Base-by-base conservation (phyloP, 805 yeast species). In the Lipomyces oligophaga region DNA sequence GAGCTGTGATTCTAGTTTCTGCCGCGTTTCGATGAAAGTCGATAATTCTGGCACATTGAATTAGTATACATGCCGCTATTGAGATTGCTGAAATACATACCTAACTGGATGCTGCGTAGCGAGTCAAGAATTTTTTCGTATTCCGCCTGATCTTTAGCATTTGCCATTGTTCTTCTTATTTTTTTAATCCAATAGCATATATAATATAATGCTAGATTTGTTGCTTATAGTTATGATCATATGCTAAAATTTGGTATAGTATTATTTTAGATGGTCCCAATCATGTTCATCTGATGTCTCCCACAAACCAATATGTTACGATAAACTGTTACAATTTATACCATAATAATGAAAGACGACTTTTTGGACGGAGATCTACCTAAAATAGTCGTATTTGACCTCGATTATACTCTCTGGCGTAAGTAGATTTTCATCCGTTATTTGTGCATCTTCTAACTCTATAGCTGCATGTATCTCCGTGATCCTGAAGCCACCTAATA, bases 1-100 rank as follows among this genome's bases (percentile, higher is more conserved):
- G 58, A 73, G 78, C 67, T 93, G 99, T 1, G 97, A 85, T 63
- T 93, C 99, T 37, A 93, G 75, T 61, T 81, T 78, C 57, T 90
- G 95, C 60, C 97, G 80, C 10, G 87, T 79, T 4, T 77, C 70
- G 30, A 88, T 73, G 34, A 79, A 69, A 41, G 78, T 83, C 33
- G 64, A 60, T 41, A 68, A 55, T 5, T 64, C 71, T 59, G 35
- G 1, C 18, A 35, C 7, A 11, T 35, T 34, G 34, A 22, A 25
- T 46, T 19, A 41, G 31, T 8, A 33, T 30, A 6, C 5, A 15
- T 13, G 11, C n/a, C n/a, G n/a, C n/a, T n/a, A 13, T 13, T 10
- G 10, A 10, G 30, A 13, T 27, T 27, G 30, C 11, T 13, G 13
- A 13, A 8, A 26, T 4, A 31, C 30, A 13, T 41, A 53, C 58